phyloP scores from a whole-genome alignment of 169 alveolate genomes.

The Pseudocohnilembus persalinus region DNA sequence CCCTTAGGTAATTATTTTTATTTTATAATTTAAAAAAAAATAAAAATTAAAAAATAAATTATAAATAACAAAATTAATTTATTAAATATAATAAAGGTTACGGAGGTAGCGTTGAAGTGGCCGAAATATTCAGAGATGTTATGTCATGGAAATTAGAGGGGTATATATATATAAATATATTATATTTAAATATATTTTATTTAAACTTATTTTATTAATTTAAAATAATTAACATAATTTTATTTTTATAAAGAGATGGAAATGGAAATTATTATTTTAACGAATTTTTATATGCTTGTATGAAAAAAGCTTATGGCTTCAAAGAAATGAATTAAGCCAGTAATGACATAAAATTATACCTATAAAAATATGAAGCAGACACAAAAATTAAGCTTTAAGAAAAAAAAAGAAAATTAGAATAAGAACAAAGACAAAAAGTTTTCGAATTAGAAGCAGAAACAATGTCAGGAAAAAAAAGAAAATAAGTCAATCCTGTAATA shows the following conservation, averaged over 20 bases:
- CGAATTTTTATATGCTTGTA: slow-evolving; percentile 27
- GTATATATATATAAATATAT: no score
- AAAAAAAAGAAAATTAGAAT: slow-evolving; percentile 1
- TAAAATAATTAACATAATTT: no score
- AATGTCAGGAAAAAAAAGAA: no score
- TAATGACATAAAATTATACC: neutral
- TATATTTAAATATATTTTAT: no score
- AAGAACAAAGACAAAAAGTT: neutral
- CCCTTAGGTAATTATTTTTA: slow-evolving; percentile 11
- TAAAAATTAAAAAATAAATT: no score
- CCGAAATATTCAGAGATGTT: neutral
- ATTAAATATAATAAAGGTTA: slow-evolving; percentile 1
- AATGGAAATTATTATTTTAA: slow-evolving; percentile 27
- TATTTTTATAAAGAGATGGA: neutral
- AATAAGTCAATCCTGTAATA: neutral
- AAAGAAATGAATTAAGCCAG: neutral
- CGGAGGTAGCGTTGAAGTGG: neutral
- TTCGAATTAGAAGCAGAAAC: neutral
- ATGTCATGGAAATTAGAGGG: slow-evolving; percentile 6
- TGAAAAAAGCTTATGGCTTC: slow-evolving; percentile 32
- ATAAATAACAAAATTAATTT: no score
- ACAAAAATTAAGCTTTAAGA: slow-evolving; percentile 27
- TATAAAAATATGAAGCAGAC: slow-evolving; percentile 11
- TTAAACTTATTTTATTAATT: no score
- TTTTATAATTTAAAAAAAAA: neutral